These are phyloP conservation scores for Suillus cothurnatus DNA, from an alignment of 768 basidiomycete species.

Conservation along the genomic window DNA sequence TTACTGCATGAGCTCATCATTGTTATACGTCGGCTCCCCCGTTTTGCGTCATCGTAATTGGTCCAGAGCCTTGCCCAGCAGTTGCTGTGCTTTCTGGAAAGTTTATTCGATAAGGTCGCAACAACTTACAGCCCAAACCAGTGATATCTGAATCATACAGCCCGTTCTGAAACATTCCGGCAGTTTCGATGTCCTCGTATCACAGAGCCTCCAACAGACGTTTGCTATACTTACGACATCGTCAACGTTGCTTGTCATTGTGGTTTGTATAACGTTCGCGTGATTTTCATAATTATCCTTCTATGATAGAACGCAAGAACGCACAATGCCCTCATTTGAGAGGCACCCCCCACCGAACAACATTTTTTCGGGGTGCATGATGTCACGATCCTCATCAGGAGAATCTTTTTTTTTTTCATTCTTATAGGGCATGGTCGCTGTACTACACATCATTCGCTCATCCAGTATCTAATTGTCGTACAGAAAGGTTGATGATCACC, in stretches of 20 bases:
- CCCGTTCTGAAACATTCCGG: not conserved
- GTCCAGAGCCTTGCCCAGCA: not conserved
- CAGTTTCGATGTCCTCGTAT: not conserved
- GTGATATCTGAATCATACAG: not conserved
- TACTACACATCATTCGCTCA: not conserved
- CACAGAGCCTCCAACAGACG: not conserved
- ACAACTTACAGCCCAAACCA: constrained; percentile 1
- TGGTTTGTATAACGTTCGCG: not conserved
- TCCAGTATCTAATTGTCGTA: not conserved
- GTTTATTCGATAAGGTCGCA: not conserved
- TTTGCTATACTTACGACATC: not conserved
- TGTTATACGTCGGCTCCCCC: not conserved
- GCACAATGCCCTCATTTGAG: not conserved
- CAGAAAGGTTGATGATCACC: not conserved
- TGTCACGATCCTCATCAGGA: not conserved
- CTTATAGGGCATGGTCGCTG: not conserved
- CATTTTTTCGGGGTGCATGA: not conserved
- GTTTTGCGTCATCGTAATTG: not conserved
- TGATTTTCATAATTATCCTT: not conserved
- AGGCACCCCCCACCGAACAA: not conserved
- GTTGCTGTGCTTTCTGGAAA: not conserved
- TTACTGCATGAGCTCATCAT: not conserved
- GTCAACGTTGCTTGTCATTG: not conserved
- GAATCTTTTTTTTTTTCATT: not conserved
- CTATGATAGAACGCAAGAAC: not conserved